Percentiles rank a stretch among this genome's conserved stretches.
Evolutionary conservation across 495 filamentous ascomycete genomes (phyloP).

Genomic region (Penicillium subrubescens): DNA sequence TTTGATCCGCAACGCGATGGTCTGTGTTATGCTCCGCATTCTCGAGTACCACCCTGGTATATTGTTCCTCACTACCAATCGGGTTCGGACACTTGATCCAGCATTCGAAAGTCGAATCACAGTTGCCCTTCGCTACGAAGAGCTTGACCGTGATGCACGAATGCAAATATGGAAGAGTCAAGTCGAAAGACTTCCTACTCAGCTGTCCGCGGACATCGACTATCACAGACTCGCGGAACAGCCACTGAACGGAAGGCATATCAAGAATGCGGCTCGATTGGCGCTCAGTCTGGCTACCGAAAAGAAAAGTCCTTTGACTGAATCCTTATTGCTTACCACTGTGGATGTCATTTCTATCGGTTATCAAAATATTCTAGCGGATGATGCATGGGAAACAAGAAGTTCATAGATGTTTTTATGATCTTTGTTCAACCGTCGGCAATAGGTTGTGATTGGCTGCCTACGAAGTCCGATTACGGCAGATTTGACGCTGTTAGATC

Average conservation of each 20-base stretch:
- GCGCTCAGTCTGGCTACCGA: not conserved
- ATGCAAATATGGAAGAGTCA: not conserved
- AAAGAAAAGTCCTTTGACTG: not conserved
- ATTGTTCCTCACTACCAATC: conserved; percentile 6
- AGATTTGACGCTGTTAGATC: no score
- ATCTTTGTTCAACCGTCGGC: no score
- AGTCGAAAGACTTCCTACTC: not conserved
- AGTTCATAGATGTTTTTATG: no score
- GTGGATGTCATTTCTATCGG: not conserved
- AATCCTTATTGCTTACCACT: not conserved
- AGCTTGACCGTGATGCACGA: not conserved
- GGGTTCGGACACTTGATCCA: conserved; percentile 4
- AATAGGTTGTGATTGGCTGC: no score
- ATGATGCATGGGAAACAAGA: not conserved
- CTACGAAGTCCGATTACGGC: no score
- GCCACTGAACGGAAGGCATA: not conserved
- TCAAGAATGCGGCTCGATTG: not conserved
- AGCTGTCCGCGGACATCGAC: not conserved
- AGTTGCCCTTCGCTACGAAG: not conserved
- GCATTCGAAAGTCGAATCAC: conserved; percentile 1
- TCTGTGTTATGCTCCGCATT: conserved; percentile 3
- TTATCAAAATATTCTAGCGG: not conserved
- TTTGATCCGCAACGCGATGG: conserved; percentile 3
- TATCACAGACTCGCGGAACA: not conserved
- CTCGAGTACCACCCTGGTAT: conserved; percentile 8